These are phyloP conservation scores for Colletotrichum graminicola DNA, from an alignment of 2,329 filamentous ascomycete genomes.

Conservation along the genomic window DNA sequence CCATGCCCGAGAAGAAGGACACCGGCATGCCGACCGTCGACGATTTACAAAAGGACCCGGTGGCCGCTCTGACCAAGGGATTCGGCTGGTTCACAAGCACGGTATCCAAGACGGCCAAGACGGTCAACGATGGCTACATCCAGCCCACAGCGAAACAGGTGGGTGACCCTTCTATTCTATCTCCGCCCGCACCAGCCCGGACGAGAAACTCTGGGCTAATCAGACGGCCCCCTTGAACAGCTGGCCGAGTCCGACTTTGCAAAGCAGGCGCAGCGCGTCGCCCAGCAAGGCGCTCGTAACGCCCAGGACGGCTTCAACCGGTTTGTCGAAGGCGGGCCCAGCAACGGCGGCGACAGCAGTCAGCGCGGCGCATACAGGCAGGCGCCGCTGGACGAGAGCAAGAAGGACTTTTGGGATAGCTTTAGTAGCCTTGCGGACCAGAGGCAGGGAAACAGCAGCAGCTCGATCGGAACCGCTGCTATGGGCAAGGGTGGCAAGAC, in stretches of 20 bases:
- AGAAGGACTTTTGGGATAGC: conserved; percentile 91
- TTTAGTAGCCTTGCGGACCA: conserved; percentile 80
- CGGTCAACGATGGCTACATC: conserved; percentile 90
- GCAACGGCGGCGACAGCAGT: conserved; percentile 49
- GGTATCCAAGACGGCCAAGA: conserved; percentile 91
- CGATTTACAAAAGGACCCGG: conserved; percentile 90
- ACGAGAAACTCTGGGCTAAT: conserved; percentile 45
- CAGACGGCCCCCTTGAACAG: conserved; percentile 56
- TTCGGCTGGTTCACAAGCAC: conserved; percentile 95
- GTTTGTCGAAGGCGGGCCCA: conserved; percentile 82
- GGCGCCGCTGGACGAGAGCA: conserved; percentile 69
- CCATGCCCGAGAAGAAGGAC: conserved; percentile 62
- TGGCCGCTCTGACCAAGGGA: conserved; percentile 89
- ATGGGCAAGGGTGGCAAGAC: conserved; percentile 66
- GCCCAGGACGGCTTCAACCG: conserved; percentile 85
- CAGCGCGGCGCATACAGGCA: conserved; percentile 49
- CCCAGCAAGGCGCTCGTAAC: conserved; percentile 77
- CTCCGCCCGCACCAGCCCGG: conserved; percentile 22
- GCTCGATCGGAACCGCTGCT: conserved; percentile 69
- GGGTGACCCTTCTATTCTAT: conserved; percentile 48
- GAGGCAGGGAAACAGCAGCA: conserved; percentile 56
- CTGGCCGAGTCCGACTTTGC: conserved; percentile 85
- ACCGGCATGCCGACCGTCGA: conserved; percentile 76
- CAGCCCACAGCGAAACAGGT: conserved; percentile 93
- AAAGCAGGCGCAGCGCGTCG: conserved; percentile 72